Conservation (phyloP, 108 stramenopile species). For the Aurantiochytrium sp. region DNA sequence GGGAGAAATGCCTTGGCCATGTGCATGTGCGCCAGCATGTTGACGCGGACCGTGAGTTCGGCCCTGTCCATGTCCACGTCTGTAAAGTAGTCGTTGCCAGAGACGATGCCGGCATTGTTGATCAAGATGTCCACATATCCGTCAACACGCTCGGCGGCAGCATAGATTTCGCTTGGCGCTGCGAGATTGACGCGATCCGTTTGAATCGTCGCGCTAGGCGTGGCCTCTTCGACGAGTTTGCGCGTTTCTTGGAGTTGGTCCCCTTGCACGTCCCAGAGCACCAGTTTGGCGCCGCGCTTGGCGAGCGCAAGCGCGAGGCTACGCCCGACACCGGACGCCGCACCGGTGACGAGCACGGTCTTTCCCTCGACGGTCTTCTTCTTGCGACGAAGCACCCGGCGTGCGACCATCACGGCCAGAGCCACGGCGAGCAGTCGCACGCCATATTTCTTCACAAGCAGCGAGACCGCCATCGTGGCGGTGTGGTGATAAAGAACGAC, state of each 20-base stretch:
- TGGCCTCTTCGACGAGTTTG: neutral
- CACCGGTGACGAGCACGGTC: constrained; percentile 31
- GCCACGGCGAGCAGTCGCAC: neutral
- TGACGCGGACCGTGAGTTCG: constrained; percentile 25
- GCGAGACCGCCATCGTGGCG: no score
- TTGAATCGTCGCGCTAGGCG: neutral
- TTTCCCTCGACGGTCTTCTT: constrained; percentile 16
- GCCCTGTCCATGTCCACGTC: neutral
- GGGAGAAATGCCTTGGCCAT: constrained; percentile 36
- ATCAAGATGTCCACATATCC: neutral
- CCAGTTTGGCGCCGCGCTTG: neutral
- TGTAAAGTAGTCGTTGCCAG: constrained; percentile 29
- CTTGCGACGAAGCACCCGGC: neutral
- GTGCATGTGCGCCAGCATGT: constrained; percentile 29
- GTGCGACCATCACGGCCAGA: neutral
- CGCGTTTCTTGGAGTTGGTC: neutral
- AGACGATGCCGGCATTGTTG: constrained; percentile 41
- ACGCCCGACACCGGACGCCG: constrained; percentile 25
- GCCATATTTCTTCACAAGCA: neutral
- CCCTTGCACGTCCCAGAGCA: constrained; percentile 11
- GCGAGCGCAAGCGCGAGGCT: constrained; percentile 19
- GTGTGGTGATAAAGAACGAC: no score
- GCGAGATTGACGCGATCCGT: neutral
- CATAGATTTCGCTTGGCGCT: neutral
- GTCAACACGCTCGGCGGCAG: neutral